phyloP scores from a whole-genome alignment of 164 flowering plant genomes.

The Dillenia suffruticosa region DNA sequence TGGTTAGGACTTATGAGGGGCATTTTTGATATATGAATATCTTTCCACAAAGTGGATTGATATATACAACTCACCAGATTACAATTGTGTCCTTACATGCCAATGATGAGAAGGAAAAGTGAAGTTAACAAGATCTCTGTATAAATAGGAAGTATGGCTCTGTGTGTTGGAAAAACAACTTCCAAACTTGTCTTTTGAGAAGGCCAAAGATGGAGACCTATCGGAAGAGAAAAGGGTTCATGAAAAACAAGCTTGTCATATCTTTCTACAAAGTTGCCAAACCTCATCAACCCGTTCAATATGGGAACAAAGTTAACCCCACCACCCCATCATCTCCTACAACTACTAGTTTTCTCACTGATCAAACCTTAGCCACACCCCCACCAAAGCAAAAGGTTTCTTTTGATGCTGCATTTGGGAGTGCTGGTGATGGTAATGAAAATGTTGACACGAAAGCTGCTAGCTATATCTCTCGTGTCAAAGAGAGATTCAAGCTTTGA shows the following conservation, averaged over 20 bases:
- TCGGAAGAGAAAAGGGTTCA: slow-evolving; percentile 8
- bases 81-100: too few relatives aligned
- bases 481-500: slow-evolving; percentile 21
- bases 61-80: too few relatives aligned
- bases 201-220: slow-evolving; percentile 5
- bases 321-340: slow-evolving; percentile 5
- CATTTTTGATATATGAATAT: too few relatives aligned
- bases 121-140: too few relatives aligned
- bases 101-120: too few relatives aligned
- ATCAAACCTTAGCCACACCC: too few relatives aligned
- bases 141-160: too few relatives aligned
- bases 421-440: slow-evolving; percentile 17
- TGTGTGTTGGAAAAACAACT: too few relatives aligned
- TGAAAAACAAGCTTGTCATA: slow-evolving; percentile 19
- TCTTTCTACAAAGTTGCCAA: slow-evolving; percentile 8
- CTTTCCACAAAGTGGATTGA: too few relatives aligned
- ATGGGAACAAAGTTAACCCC: neutral
- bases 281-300: slow-evolving; percentile 1
- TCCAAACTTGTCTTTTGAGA: too few relatives aligned
- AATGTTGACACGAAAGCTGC: slow-evolving; percentile 28
- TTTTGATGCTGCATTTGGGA: slow-evolving; percentile 1
- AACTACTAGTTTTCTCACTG: neutral
- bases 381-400: neutral
- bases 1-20: too few relatives aligned
- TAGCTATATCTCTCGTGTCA: slow-evolving; percentile 21